Percentiles rank a stretch among this genome's conserved stretches.
These are phyloP conservation scores for Suhomyces wounanorum DNA, from an alignment of 1,139 yeast species.

Conservation along the genomic window DNA sequence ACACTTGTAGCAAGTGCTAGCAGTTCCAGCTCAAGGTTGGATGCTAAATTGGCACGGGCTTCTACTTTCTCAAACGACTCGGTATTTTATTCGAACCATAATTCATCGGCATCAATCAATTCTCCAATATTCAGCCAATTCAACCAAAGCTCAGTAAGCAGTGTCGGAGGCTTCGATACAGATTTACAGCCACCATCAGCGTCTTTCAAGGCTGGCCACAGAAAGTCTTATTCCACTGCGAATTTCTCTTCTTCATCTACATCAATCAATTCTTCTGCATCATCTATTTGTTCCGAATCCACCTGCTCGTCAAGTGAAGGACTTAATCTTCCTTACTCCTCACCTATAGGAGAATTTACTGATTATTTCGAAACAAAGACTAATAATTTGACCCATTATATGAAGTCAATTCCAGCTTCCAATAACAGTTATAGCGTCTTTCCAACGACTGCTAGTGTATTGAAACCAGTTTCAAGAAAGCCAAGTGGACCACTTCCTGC, in stretches of 20 bases:
- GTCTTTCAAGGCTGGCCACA: conserved; percentile 27
- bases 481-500: conserved; percentile 22
- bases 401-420: conserved; percentile 6
- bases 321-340: conserved; percentile 27
- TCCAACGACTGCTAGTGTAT: conserved; percentile 14
- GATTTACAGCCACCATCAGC: conserved; percentile 40
- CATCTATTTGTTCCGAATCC: conserved; percentile 31
- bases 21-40: conserved; percentile 11
- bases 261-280: conserved; percentile 29
- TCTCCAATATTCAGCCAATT: conserved; percentile 14
- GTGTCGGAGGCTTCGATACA: conserved; percentile 16
- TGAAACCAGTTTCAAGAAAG: conserved; percentile 24
- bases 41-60: conserved; percentile 21
- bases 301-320: conserved; percentile 34
- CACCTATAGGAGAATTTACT: conserved; percentile 24
- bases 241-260: conserved; percentile 23
- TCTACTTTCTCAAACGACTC: conserved; percentile 29
- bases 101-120: conserved; percentile 12
- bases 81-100: conserved; percentile 19
- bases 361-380: conserved; percentile 23
- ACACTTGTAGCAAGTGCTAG: conserved; percentile 3
- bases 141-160: conserved; percentile 6
- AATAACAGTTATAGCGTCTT: conserved; percentile 5
- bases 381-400: conserved; percentile 9
- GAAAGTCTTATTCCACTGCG: conserved; percentile 25